Percentiles rank a stretch among this genome's conserved stretches.
Evolutionary conservation across 2,329 filamentous ascomycete genomes (phyloP).

Genomic region (Verticillium nonalfalfae): DNA sequence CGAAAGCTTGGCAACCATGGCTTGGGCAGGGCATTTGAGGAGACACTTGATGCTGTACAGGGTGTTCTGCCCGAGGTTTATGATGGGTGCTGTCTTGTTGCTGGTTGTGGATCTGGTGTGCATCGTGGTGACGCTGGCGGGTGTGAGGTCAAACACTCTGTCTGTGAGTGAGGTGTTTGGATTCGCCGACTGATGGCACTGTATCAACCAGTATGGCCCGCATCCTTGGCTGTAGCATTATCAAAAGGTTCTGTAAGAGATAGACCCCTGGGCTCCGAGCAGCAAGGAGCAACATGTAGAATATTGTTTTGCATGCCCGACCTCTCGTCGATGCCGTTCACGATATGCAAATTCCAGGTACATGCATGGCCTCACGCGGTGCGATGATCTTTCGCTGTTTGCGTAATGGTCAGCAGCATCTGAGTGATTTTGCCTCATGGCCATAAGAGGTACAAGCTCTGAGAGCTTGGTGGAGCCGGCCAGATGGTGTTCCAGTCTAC

Average conservation of each 20-base stretch:
- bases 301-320: too few relatives aligned
- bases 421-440: not conserved
- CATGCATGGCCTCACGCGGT: too few relatives aligned
- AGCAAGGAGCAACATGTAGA: too few relatives aligned
- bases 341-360: too few relatives aligned
- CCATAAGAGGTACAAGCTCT: not conserved
- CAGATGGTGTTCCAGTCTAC: not conserved
- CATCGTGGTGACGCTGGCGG: constrained; percentile 64
- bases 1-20: constrained; percentile 77
- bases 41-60: constrained; percentile 95
- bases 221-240: not conserved
- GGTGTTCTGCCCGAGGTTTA: constrained; percentile 86
- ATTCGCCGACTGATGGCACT: constrained; percentile 45
- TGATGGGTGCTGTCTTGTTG: constrained; percentile 69
- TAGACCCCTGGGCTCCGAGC: too few relatives aligned
- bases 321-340: too few relatives aligned
- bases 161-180: constrained; percentile 88
- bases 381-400: too few relatives aligned
- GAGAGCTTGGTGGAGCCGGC: not conserved
- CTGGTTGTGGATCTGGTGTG: constrained; percentile 72
- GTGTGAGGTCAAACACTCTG: constrained; percentile 68
- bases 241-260: not conserved
- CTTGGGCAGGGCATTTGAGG: constrained; percentile 82
- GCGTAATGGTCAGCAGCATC: too few relatives aligned
- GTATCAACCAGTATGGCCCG: not conserved